Conservation (phyloP, 1,139 yeast genomes). For the Geotrichum bryndzae region DNA sequence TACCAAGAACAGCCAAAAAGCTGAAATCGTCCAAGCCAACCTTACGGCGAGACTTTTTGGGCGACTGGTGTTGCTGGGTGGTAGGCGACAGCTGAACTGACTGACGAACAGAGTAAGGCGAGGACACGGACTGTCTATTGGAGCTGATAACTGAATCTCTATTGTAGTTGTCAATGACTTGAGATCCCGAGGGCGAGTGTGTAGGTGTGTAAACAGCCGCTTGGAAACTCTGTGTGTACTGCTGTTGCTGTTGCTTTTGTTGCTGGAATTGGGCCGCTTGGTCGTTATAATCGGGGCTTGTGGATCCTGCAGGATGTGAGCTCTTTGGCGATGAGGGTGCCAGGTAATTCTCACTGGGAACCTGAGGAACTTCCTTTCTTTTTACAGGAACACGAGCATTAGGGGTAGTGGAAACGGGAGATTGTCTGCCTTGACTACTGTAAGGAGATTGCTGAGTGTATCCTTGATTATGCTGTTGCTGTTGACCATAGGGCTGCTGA, state of each 20-base stretch:
- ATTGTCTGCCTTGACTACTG: neutral
- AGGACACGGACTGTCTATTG: neutral
- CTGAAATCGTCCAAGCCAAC: slow-evolving; percentile 93
- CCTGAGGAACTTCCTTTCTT: slow-evolving; percentile 17
- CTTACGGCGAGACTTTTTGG: slow-evolving; percentile 43
- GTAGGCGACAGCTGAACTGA: slow-evolving; percentile 5
- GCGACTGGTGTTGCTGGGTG: slow-evolving; percentile 15
- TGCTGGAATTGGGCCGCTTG: neutral
- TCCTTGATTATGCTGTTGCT: neutral
- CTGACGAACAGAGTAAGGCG: slow-evolving; percentile 1
- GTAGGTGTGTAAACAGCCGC: slow-evolving; percentile 1
- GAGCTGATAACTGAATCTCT: slow-evolving; percentile 1
- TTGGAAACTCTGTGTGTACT: neutral
- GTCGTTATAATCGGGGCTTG: neutral
- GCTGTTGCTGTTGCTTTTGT: slow-evolving; percentile 1
- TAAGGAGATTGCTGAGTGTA: neutral
- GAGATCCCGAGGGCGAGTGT: slow-evolving; percentile 8
- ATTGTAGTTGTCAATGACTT: slow-evolving; percentile 1
- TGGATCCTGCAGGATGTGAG: slow-evolving; percentile 11
- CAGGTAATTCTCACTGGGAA: neutral
- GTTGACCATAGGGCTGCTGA: neutral
- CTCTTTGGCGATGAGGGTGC: neutral
- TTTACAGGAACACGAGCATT: slow-evolving; percentile 15
- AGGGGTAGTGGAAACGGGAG: neutral
- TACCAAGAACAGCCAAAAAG: slow-evolving; percentile 88